Evolutionary conservation across 805 yeast species (phyloP), one percentile per base, ranked within the genome.

Genomic region (Maudiozyma barnettii): DNA sequence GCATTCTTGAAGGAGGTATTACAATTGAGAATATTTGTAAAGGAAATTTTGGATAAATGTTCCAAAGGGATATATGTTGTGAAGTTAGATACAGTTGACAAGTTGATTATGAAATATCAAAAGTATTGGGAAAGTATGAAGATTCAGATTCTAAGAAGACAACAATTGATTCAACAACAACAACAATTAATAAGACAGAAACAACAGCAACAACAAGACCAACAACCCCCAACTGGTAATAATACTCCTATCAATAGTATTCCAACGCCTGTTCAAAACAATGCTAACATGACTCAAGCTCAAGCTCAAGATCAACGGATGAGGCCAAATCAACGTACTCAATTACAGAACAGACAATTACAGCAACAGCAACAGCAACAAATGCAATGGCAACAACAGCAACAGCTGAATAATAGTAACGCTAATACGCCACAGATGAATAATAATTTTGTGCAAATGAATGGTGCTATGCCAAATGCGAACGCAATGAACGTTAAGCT

Each of bases 11-110:
- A 78, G 57, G 77, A 85, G 54, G 75, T 89, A 49, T 73, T 89
- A 50, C 90, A 84, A 60, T 78, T 85, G 73, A 81, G 87, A 64
- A 75, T 79, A 50, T 82, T 87, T 82, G 79, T 86, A 40, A 82
- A 79, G 57, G 84, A 82, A 59, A 84, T 87, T 50, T 67, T 82
- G 54, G 93, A 86, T 45, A 80, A 77, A 41, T 70, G 87, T 53
- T 76, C 80, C 49, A 72, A 78, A 52, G 82, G 82, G 4, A 70
- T 75, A 20, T 87, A 75, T 58, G 76, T 81, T 51, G 90, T 90
- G 1, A 77, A 79, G n/a, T 83, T 84, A 14, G 86, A 80, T 42
- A 71, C 85, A 38, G 69, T 86, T 45, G 85, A 79, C 40, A 82
- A 81, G 63, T 74, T 88, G 47, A 79, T 82, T 51, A 68, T 72